Evolutionary conservation across 805 yeast species (phyloP).

Genomic region (Cyberlindnera misumaiensis): DNA sequence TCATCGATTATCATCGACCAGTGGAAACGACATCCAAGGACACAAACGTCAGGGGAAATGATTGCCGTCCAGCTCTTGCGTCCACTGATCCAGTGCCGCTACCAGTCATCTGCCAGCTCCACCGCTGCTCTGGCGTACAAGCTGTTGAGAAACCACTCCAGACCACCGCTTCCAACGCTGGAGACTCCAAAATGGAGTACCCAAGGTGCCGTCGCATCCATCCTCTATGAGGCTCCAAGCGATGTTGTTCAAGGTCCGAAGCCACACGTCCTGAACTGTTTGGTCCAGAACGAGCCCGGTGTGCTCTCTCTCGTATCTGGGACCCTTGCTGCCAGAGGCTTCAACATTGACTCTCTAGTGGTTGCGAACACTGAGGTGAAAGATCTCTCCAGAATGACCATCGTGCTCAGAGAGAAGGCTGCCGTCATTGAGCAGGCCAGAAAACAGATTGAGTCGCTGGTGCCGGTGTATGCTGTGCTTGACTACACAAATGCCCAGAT

Average conservation of each 20-base stretch:
- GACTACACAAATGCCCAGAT: conserved; percentile 89
- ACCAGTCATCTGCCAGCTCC: conserved; percentile 11
- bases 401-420: conserved; percentile 89
- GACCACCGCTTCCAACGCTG: conserved; percentile 88
- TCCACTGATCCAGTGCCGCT: not conserved
- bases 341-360: conserved; percentile 94
- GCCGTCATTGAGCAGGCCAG: conserved; percentile 97
- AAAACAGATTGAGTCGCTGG: conserved; percentile 95
- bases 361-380: conserved; percentile 95
- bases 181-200: conserved; percentile 95
- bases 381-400: conserved; percentile 95
- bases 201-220: conserved; percentile 93
- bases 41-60: not conserved
- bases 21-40: not conserved
- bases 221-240: conserved; percentile 81
- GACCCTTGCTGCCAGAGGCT: conserved; percentile 95
- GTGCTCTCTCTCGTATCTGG: conserved; percentile 90
- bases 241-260: conserved; percentile 53
- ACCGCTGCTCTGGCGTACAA: conserved; percentile 95
- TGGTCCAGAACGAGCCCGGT: conserved; percentile 98
- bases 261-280: conserved; percentile 90
- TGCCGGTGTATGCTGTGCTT: conserved; percentile 95
- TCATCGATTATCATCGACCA: conserved; percentile 1
- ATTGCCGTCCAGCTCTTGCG: not conserved
- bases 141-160: conserved; percentile 71